Conservation (phyloP, 768 basidiomycete species). For the Amyloporia xantha region DNA sequence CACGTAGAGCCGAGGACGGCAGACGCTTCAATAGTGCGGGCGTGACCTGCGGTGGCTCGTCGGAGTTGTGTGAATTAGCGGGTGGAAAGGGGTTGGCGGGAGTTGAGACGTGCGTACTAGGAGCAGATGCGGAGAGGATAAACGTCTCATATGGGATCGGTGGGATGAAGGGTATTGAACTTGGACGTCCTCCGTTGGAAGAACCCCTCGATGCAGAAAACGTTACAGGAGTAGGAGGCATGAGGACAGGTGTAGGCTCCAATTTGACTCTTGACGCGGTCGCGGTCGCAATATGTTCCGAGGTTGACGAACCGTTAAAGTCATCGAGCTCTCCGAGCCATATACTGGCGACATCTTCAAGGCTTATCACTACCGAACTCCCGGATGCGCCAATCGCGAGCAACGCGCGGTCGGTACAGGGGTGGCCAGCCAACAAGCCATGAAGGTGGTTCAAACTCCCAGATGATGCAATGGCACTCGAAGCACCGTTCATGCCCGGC, state of each 20-base stretch:
- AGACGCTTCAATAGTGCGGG: constrained; percentile 33
- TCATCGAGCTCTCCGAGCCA: constrained; percentile 54
- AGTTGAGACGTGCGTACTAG: constrained; percentile 3
- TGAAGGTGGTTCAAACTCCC: background rate
- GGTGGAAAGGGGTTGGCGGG: constrained; percentile 1
- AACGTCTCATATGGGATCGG: constrained; percentile 12
- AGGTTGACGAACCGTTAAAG: constrained; percentile 9
- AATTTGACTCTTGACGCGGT: constrained; percentile 25
- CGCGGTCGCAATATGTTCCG: constrained; percentile 12
- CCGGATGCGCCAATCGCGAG: constrained; percentile 33
- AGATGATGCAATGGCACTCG: background rate
- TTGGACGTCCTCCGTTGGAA: background rate
- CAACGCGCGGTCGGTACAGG: constrained; percentile 31
- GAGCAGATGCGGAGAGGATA: constrained; percentile 8
- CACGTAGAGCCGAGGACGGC: constrained; percentile 33
- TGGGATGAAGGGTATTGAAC: constrained; percentile 8
- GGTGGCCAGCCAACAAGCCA: constrained; percentile 15
- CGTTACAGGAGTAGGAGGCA: constrained; percentile 18
- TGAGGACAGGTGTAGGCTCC: constrained; percentile 25
- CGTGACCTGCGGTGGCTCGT: constrained; percentile 28
- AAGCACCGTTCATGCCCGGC: background rate
- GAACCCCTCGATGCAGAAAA: constrained; percentile 13
- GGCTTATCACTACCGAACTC: constrained; percentile 44
- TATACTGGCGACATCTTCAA: constrained; percentile 51
- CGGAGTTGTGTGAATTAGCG: constrained; percentile 3